A percentile compares a stretch with the other conserved stretches of the same genome.
These are phyloP conservation scores for Barbarea vulgaris DNA, from an alignment of 345 rosid genomes.

Conservation along the genomic window DNA sequence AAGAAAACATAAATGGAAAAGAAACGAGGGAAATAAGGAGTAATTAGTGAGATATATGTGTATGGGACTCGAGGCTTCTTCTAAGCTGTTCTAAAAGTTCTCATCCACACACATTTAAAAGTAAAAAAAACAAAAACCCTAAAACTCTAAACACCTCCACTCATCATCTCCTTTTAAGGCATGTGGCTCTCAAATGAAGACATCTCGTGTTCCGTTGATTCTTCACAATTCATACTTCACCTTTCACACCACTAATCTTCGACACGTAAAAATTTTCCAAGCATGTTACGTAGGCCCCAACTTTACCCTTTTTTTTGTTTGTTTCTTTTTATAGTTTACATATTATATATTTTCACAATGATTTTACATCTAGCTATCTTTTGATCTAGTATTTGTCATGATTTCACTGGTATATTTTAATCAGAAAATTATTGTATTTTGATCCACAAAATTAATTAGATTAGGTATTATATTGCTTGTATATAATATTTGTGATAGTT, in stretches of 20 bases:
- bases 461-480: background rate
- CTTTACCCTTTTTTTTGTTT: background rate
- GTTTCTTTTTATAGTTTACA: background rate
- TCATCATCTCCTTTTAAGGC: conserved; percentile 9
- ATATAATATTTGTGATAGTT: background rate
- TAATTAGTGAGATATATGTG: background rate
- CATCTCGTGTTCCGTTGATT: conserved; percentile 35
- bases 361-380: background rate
- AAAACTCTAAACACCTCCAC: conserved; percentile 5
- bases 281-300: conserved; percentile 12
- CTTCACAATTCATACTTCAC: conserved; percentile 15
- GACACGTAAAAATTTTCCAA: conserved; percentile 11
- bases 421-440: background rate
- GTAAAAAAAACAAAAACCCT: conserved; percentile 6
- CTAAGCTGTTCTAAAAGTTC: conserved; percentile 4
- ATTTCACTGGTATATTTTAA: background rate
- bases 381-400: background rate
- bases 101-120: conserved; percentile 26
- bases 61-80: conserved; percentile 15
- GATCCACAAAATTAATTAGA: background rate
- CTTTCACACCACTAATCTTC: conserved; percentile 17
- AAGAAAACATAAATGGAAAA: background rate
- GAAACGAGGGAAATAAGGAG: background rate
- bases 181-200: conserved; percentile 36
- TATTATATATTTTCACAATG: background rate